These are phyloP conservation scores for Datura wrightii DNA, from an alignment of 257 asterid species.

Conservation along the genomic window DNA sequence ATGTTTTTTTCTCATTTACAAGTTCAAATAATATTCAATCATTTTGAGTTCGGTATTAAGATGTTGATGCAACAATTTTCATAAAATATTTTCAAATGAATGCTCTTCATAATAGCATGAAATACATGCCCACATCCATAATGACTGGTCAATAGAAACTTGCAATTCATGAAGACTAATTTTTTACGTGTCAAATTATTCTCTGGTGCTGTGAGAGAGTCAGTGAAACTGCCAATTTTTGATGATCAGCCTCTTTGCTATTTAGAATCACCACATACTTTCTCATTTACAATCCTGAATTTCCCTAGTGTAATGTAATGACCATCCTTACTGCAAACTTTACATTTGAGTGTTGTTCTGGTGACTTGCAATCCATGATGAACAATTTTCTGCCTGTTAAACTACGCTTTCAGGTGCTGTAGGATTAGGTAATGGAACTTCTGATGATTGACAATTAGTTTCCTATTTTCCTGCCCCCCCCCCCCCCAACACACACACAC, in stretches of 20 bases:
- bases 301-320: not conserved
- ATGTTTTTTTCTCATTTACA: not conserved
- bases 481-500: too few relatives aligned
- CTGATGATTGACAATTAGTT: not conserved
- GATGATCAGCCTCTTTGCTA: not conserved
- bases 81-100: not conserved
- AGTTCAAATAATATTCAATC: conserved; percentile 22
- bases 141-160: not conserved
- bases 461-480: not conserved
- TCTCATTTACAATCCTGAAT: not conserved
- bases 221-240: not conserved
- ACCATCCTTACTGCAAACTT: not conserved
- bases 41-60: not conserved
- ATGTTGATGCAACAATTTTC: not conserved
- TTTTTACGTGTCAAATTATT: not conserved
- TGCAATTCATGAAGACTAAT: not conserved
- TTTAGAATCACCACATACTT: not conserved
- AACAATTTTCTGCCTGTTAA: not conserved
- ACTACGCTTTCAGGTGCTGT: not conserved
- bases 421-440: not conserved
- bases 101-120: not conserved
- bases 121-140: conserved; percentile 9
- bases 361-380: not conserved
- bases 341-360: not conserved
- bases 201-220: not conserved